These are phyloP conservation scores for Parietaria judaica DNA, from an alignment of 306 rosid genomes.

Conservation along the genomic window DNA sequence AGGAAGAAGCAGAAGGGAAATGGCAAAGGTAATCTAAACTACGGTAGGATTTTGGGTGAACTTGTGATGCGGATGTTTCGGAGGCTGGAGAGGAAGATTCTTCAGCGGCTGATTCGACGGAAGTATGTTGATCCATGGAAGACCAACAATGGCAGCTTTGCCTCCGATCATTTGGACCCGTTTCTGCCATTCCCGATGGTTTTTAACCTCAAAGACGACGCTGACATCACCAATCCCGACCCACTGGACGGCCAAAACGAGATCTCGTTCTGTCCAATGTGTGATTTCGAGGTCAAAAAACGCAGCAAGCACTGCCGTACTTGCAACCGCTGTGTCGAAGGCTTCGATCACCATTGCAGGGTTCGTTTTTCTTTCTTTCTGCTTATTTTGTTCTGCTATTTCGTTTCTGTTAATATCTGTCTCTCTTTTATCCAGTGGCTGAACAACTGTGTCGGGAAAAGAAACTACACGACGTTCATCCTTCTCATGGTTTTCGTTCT, in stretches of 20 bases:
- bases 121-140: conserved; percentile 67
- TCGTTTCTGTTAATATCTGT: not conserved
- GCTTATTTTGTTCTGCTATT: not conserved
- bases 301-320: conserved; percentile 90
- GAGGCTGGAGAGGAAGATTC: conserved; percentile 73
- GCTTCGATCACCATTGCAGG: conserved; percentile 97
- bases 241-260: conserved; percentile 37
- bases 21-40: conserved; percentile 32
- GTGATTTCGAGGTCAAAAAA: conserved; percentile 78
- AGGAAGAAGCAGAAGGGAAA: conserved; percentile 48
- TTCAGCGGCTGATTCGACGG: conserved; percentile 66
- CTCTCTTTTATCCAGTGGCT: conserved; percentile 57
- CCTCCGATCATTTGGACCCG: conserved; percentile 51
- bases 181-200: conserved; percentile 74
- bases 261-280: conserved; percentile 70
- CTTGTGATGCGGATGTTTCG: conserved; percentile 61
- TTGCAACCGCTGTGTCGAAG: conserved; percentile 93
- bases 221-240: conserved; percentile 37
- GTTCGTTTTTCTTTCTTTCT: conserved; percentile 20
- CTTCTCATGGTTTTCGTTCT: conserved; percentile 71
- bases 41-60: conserved; percentile 57
- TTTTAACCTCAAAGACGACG: conserved; percentile 63
- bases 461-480: conserved; percentile 80
- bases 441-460: conserved; percentile 93
- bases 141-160: conserved; percentile 11